Evolutionary conservation across 2,329 filamentous ascomycete species (phyloP).

Genomic region (Ceratocystis diversiconidia): DNA sequence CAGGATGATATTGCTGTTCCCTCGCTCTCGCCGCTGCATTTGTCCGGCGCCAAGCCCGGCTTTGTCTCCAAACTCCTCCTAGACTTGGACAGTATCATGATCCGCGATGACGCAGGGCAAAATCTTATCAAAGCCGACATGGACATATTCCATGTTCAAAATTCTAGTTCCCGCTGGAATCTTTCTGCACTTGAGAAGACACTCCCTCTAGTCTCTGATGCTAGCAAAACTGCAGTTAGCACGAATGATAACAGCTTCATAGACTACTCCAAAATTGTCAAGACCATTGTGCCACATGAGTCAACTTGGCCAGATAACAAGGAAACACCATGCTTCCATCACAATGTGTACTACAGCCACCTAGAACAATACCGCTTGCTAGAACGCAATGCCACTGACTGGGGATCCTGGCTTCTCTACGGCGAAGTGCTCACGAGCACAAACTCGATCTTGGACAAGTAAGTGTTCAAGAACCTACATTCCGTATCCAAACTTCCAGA

Average conservation of each 20-base stretch:
- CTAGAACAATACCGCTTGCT: constrained; percentile 49
- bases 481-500: neutral
- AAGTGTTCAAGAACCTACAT: constrained; percentile 19
- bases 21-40: constrained; percentile 66
- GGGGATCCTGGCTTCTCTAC: constrained; percentile 70
- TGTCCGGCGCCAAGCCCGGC: constrained; percentile 50
- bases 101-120: constrained; percentile 43
- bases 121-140: constrained; percentile 67
- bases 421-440: constrained; percentile 89
- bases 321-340: constrained; percentile 75
- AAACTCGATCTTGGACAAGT: constrained; percentile 86
- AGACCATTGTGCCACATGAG: constrained; percentile 61
- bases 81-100: constrained; percentile 52
- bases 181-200: constrained; percentile 26
- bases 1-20: constrained; percentile 55
- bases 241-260: constrained; percentile 42
- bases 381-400: constrained; percentile 43
- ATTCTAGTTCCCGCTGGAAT: constrained; percentile 45
- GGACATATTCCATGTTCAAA: constrained; percentile 69
- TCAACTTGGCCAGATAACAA: constrained; percentile 50
- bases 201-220: constrained; percentile 16
- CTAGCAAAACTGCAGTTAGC: neutral
- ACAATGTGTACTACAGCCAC: constrained; percentile 61
- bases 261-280: constrained; percentile 61
- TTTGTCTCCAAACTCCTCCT: constrained; percentile 55